Evolutionary conservation across 345 rosid species (phyloP), one percentile per base, ranked within the genome.

Genomic region (Hibiscus tridactylites): DNA sequence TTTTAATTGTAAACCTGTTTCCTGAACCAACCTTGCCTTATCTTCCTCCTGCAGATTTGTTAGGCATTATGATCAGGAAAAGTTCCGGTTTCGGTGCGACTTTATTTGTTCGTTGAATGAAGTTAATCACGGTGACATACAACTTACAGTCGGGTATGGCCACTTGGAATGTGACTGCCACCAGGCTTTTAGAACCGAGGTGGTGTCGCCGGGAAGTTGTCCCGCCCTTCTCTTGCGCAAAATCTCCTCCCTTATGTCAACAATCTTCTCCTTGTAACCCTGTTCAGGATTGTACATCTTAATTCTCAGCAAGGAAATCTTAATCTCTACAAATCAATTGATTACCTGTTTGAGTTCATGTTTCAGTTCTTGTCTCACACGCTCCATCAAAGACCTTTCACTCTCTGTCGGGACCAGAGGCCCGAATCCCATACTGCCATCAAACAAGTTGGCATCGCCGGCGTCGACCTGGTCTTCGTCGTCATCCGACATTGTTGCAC

Each of bases 201-300:
- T 96, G 2, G 99, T 96, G 74, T 91, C 99, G 9, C 98, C 99
- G 1, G 99, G 98, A 67, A 96, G 90, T 67, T 95, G 92, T 64
- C 99, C 99, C 0, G 99, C 99, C 79, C 99, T 83, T 84, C 99
- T 92, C 83, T 92, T 95, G 62, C 98, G 91, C 77, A 95, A 47
- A 75, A 95, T 95, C 85, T 95, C 99, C 82, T 95, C 99, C 71
- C 99, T 85, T 61, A 95, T 89, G 77, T 95, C 98, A 11, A 86
- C 89, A 68, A 91, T 92, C 65, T 95, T 95, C 76, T 92, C 97
- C 84, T 95, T 95, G 88, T 92, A 95, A 68, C 96, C 99, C 99
- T 95, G 63, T 31, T 69, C 8, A 42, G 16, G 61, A 4, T 28
- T 73, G n/a, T 3, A 66, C 59, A 11, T 42, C 59, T 67, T 5